Percentiles rank a stretch among this genome's conserved stretches.
Conservation (phyloP, 2,329 filamentous ascomycete genomes). For the Alternaria postmessia region DNA sequence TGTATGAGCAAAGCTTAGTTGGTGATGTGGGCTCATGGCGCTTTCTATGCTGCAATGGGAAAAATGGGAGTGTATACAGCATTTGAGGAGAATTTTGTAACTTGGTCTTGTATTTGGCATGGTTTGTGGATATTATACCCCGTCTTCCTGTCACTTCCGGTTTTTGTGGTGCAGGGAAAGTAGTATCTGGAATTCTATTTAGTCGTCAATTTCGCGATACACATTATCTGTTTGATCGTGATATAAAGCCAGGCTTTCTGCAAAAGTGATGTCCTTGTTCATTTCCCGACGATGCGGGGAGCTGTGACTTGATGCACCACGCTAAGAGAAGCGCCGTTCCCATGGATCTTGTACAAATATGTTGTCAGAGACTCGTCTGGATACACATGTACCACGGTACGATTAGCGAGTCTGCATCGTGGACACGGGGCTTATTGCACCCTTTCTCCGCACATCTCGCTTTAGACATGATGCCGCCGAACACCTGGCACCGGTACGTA, state of each 20-base stretch:
- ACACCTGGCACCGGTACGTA: neutral
- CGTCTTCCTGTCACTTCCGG: slow-evolving; percentile 8
- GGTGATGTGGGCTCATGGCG: neutral
- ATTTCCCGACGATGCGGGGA: neutral
- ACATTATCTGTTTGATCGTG: neutral
- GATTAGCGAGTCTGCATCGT: neutral
- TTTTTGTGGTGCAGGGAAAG: neutral
- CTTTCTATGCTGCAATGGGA: slow-evolving; percentile 1
- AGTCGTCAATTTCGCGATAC: neutral
- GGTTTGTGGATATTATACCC: slow-evolving; percentile 15
- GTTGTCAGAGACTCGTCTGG: neutral
- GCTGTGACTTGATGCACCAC: neutral
- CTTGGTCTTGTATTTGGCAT: slow-evolving; percentile 5
- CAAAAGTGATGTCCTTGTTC: neutral
- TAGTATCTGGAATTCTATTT: slow-evolving; percentile 3
- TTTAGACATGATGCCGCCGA: neutral
- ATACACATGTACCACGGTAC: slow-evolving; percentile 2
- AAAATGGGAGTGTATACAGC: neutral
- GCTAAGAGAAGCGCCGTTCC: neutral
- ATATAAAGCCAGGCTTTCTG: neutral
- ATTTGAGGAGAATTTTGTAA: neutral
- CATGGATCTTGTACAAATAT: neutral
- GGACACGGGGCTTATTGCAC: neutral
- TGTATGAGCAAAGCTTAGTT: slow-evolving; percentile 3
- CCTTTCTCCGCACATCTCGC: neutral